These are phyloP conservation scores for Chalciporus pseudorubinellus DNA, from an alignment of 768 basidiomycete genomes.

Conservation along the genomic window DNA sequence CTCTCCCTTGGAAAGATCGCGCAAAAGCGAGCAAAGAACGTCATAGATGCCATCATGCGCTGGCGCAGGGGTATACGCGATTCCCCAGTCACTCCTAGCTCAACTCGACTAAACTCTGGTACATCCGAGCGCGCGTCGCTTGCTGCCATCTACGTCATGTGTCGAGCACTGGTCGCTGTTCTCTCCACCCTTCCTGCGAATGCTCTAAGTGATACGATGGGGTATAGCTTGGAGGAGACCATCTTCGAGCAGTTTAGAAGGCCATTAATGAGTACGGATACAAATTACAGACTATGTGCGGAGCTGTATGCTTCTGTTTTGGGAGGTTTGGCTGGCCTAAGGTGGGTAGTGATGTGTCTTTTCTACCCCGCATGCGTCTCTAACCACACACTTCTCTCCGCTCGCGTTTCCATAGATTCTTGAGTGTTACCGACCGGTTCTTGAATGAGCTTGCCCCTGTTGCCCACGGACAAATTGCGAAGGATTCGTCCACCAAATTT, in stretches of 20 bases:
- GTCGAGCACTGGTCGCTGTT: slow-evolving; percentile 77
- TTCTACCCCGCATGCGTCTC: not conserved
- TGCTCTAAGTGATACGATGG: slow-evolving; percentile 72
- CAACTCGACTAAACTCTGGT: slow-evolving; percentile 25
- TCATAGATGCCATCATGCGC: slow-evolving; percentile 82
- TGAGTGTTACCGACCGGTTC: slow-evolving; percentile 92
- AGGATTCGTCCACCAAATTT: slow-evolving; percentile 77
- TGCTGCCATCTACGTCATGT: slow-evolving; percentile 87
- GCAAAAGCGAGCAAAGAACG: slow-evolving; percentile 77
- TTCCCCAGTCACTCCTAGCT: slow-evolving; percentile 35
- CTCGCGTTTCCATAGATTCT: slow-evolving; percentile 52
- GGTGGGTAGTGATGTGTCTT: slow-evolving; percentile 47
- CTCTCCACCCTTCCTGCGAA: slow-evolving; percentile 73
- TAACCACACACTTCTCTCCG: not conserved
- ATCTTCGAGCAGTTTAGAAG: slow-evolving; percentile 83
- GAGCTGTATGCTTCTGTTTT: slow-evolving; percentile 83
- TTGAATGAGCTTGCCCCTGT: slow-evolving; percentile 74
- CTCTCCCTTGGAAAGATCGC: slow-evolving; percentile 82
- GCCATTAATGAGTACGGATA: slow-evolving; percentile 61
- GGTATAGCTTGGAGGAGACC: slow-evolving; percentile 80
- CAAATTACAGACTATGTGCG: slow-evolving; percentile 77
- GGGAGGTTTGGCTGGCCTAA: slow-evolving; percentile 75
- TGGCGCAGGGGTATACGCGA: slow-evolving; percentile 82
- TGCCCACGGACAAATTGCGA: slow-evolving; percentile 69
- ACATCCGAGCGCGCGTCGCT: slow-evolving; percentile 69